Base-by-base conservation (phyloP, 2,329 filamentous ascomycete species). In the Knoxdaviesia proteae region DNA sequence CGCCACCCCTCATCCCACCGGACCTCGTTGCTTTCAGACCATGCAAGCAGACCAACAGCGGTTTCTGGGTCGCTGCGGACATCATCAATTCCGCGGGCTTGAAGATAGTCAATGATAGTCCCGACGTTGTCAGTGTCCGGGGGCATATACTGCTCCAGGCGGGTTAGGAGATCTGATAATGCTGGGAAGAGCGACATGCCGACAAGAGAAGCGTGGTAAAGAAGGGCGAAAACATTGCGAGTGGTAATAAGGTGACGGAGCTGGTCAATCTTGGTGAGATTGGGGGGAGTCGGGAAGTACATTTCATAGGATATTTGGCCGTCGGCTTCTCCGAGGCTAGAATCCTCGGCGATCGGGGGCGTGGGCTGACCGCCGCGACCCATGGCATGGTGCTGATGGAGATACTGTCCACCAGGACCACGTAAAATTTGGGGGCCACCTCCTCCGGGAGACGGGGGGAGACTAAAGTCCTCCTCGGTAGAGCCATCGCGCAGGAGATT, bases 1-100 rank as follows among this genome's bases (percentile, higher is more conserved):
- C 69, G 64, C 65, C 77, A 84, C 1, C 77, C 75, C 47, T 77
- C 71, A 38, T 73, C 66, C 74, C 77, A 80, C 5, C 64, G 64
- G 6, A 81, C 69, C 11, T 62, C 65, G 2, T 67, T 61, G n/a
- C 62, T 63, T 49, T 83, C 79, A 2, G 73, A 68, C 72, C 76
- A 83, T 0, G 72, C 69, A 4, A 84, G 60, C 10, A 82, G 57
- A 0, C 70, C 68, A 3, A 77, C 64, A 1, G 77, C 76, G 2
- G 63, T 62, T 34, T 71, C 68, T 0, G 72, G 61, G 46, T 74
- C 73, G 44, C 70, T 69, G 7, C 77, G 68, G 7, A 77, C 63
- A 51, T 83, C 76, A 48, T 80, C 74, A 5, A 81, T 67, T 5
- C 68, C 69, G 7, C 70, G 67, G 0, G 64, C 63, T 2, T 62